Base-by-base conservation (phyloP, 257 asterid species). In the Capsicum rhomboideum region DNA sequence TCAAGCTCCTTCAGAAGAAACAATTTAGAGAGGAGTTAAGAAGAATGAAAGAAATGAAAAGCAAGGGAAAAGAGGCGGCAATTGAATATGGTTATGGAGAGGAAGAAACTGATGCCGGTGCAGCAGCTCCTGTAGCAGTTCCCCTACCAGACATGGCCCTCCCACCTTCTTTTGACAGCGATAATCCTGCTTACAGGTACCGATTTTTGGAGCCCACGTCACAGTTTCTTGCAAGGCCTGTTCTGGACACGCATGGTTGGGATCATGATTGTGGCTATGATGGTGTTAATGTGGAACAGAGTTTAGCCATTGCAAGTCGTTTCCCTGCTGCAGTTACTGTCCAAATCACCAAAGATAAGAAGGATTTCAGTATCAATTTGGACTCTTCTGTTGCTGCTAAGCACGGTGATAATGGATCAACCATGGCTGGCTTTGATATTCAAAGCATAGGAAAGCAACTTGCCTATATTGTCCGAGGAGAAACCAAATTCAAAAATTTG, bases 221-320 rank as follows among this genome's bases (percentile, higher is more conserved):
- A 0, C 98, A 93, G 91, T 93, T 96, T 84, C 97, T 93, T 55
- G 99, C 97, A 1, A 88, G 99, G 87, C 99, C 99, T 3, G 99
- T 96, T 85, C 90, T 96, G 29, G 99, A 96, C 61, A 89, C 92
- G 77, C 98, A 93, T 49, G 98, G 99, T 7, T 96, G 99, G 99
- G 99, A 96, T 90, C 99, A 96, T 68, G 99, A 96, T 86, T 96
- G 97, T 71, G 99, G 99, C 40, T 96, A 96, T 44, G 99, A 96
- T 59, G 99, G 99, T 21, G 99, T 96, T 88, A 96, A 96, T 87
- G 86, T 96, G 12, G 99, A 96, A 74, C 98, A 96, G 81, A 88
- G 87, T 84, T 87, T 92, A 12, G 97, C 98, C 12, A 83, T 96
- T 16, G 90, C 91, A 9, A 91, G 82, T 42, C 93, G 93, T 44